Conservation (phyloP, 1,139 yeast genomes). For the Geotrichum candidum region DNA sequence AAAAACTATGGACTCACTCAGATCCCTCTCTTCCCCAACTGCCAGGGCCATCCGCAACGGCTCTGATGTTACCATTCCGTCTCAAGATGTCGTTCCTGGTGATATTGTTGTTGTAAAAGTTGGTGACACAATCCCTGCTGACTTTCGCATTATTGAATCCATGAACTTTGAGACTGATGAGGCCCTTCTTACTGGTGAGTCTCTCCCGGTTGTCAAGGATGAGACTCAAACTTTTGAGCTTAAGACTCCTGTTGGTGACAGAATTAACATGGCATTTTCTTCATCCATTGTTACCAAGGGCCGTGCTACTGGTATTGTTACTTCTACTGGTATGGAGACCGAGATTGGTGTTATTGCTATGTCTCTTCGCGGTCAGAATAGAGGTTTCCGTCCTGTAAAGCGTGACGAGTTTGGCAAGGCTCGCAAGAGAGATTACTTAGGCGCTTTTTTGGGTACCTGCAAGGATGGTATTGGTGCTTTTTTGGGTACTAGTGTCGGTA, state of each 20-base stretch:
- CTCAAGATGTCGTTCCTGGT: slow-evolving; percentile 73
- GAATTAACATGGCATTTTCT: slow-evolving; percentile 66
- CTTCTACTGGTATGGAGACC: slow-evolving; percentile 62
- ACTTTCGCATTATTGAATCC: slow-evolving; percentile 53
- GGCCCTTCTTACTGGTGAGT: slow-evolving; percentile 75
- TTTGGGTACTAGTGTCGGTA: slow-evolving; percentile 70
- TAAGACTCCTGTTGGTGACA: slow-evolving; percentile 65
- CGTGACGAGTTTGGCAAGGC: slow-evolving; percentile 36
- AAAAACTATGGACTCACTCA: slow-evolving; percentile 72
- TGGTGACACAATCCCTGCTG: slow-evolving; percentile 81
- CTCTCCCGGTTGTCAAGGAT: slow-evolving; percentile 64
- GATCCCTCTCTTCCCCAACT: slow-evolving; percentile 64
- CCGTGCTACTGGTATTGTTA: slow-evolving; percentile 62
- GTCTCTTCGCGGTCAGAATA: slow-evolving; percentile 45
- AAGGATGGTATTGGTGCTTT: slow-evolving; percentile 57
- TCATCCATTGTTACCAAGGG: slow-evolving; percentile 73
- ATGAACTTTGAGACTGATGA: slow-evolving; percentile 76
- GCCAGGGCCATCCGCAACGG: slow-evolving; percentile 67
- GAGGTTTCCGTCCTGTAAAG: slow-evolving; percentile 35
- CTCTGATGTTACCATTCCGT: slow-evolving; percentile 51
- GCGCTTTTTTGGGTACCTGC: slow-evolving; percentile 43
- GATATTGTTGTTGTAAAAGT: slow-evolving; percentile 60
- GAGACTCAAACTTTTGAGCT: slow-evolving; percentile 41
- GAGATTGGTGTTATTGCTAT: slow-evolving; percentile 75
- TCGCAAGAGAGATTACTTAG: slow-evolving; percentile 45